These are phyloP conservation scores for Hypoxylon cercidicola DNA, from an alignment of 495 filamentous ascomycete species.

Conservation along the genomic window DNA sequence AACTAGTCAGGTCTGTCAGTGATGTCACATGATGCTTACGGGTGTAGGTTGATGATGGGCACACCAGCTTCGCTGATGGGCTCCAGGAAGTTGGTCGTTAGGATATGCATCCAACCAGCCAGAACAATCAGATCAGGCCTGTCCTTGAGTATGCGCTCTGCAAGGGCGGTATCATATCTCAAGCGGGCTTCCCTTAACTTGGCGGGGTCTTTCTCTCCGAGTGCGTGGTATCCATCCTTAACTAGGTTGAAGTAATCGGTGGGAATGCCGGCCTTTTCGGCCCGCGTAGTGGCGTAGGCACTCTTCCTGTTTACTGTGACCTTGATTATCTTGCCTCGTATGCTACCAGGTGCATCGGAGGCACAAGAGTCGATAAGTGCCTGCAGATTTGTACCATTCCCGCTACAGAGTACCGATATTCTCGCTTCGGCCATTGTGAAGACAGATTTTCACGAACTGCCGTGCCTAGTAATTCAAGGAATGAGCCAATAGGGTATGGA, in stretches of 20 bases:
- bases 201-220: slow-evolving; percentile 60
- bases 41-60: slow-evolving; percentile 88
- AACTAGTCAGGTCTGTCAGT: too few relatives aligned
- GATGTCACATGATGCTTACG: too few relatives aligned
- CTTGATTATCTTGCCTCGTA: slow-evolving; percentile 72
- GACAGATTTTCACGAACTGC: too few relatives aligned
- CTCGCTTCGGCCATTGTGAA: slow-evolving; percentile 48
- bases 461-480: slow-evolving; percentile 3
- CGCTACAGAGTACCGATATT: slow-evolving; percentile 56
- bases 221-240: slow-evolving; percentile 62
- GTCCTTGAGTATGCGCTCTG: slow-evolving; percentile 72
- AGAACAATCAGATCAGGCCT: slow-evolving; percentile 76
- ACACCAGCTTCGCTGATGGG: slow-evolving; percentile 70
- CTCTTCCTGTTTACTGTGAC: slow-evolving; percentile 85
- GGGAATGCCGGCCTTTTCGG: slow-evolving; percentile 74
- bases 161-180: slow-evolving; percentile 84
- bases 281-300: slow-evolving; percentile 82
- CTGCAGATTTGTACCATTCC: slow-evolving; percentile 91
- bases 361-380: slow-evolving; percentile 82
- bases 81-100: slow-evolving; percentile 61
- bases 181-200: slow-evolving; percentile 71
- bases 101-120: slow-evolving; percentile 76
- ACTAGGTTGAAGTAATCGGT: slow-evolving; percentile 90
- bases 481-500: too few relatives aligned
- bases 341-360: slow-evolving; percentile 56